Base-by-base conservation (phyloP, 495 filamentous ascomycete species). In the Penicillium coprophilum region DNA sequence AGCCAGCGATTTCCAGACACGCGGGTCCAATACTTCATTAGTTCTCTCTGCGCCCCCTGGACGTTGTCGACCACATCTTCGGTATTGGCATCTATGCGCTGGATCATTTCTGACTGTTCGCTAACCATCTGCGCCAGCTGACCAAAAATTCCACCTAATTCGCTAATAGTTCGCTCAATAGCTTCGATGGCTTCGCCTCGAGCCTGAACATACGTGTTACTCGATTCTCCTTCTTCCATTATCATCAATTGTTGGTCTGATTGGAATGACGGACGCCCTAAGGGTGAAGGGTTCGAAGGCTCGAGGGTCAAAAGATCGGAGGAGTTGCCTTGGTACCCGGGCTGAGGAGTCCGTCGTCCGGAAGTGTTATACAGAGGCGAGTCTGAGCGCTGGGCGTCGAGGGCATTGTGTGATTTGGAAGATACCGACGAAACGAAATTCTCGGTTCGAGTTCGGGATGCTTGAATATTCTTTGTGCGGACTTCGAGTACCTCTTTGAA, bases 401-500 rank as follows among this genome's bases (percentile, higher is more conserved):
- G 69, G 0, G 87, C 82, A 4, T 78, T 80, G 57, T 90, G 89
- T 31, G 88, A 85, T 55, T 93, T 91, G 39, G 88, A 84, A 3
- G 88, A 89, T 39, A 95, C 91, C 12, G 89, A 91, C 2, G 89
- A 92, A 21, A 97, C 89, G 59, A 98, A 98, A 65, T 97, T 94
- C 70, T 98, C 95, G 47, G 94, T 97, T 54, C 94, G 77, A 40
- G 90, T 87, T 34, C 91, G 82, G 43, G 90, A 93, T 12, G 95
- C 95, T 71, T 97, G 95, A 48, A 97, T 96, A 71, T 98, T 98
- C 77, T 97, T 96, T 44, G 94, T 98, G 30, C 94, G 86, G 21
- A 96, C 91, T 68, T 98, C 94, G 12, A 97, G 80, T 0, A 97
- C 93, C 61, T 97, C 93, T 71, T 97, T 97, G 82, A 98, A 97